These are phyloP conservation scores for Lentinula boryana DNA, from an alignment of 768 basidiomycete genomes.

Conservation along the genomic window DNA sequence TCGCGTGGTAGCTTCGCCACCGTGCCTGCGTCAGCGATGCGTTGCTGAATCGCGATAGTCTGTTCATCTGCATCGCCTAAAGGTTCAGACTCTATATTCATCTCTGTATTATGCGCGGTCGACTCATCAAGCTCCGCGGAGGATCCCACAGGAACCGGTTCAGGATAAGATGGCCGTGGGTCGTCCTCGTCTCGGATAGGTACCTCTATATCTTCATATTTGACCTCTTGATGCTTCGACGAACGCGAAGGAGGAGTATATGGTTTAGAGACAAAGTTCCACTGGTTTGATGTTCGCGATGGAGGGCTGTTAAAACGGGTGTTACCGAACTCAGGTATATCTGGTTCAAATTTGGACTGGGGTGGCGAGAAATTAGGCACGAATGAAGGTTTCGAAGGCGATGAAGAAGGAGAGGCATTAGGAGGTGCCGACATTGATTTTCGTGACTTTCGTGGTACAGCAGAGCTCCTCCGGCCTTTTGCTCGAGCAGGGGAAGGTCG, in stretches of 20 bases:
- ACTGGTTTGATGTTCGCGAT: slow-evolving; percentile 20
- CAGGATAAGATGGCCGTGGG: slow-evolving; percentile 11
- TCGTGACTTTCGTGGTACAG: slow-evolving; percentile 43
- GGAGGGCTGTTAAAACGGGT: slow-evolving; percentile 6
- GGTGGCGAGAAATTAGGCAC: slow-evolving; percentile 36
- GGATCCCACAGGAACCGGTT: slow-evolving; percentile 8
- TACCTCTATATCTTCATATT: slow-evolving; percentile 22
- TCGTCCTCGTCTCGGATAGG: slow-evolving; percentile 9
- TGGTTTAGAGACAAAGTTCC: slow-evolving; percentile 14
- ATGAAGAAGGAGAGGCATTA: slow-evolving; percentile 39
- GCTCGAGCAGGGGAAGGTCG: slow-evolving; percentile 52
- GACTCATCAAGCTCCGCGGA: slow-evolving; percentile 5
- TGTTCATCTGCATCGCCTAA: slow-evolving; percentile 18
- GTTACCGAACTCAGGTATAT: slow-evolving; percentile 19
- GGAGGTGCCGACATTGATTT: slow-evolving; percentile 73
- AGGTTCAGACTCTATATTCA: slow-evolving; percentile 12
- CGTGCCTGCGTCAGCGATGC: slow-evolving; percentile 29
- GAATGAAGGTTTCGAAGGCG: slow-evolving; percentile 25
- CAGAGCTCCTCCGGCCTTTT: slow-evolving; percentile 35
- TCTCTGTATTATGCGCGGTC: slow-evolving; percentile 3
- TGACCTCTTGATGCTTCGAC: slow-evolving; percentile 11
- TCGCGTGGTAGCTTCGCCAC: neutral
- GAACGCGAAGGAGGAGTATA: slow-evolving; percentile 8
- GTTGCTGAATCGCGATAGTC: slow-evolving; percentile 28
- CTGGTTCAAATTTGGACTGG: slow-evolving; percentile 52